These are phyloP conservation scores for Glarea lozoyensis DNA, from an alignment of 495 filamentous ascomycete genomes.

Conservation along the genomic window DNA sequence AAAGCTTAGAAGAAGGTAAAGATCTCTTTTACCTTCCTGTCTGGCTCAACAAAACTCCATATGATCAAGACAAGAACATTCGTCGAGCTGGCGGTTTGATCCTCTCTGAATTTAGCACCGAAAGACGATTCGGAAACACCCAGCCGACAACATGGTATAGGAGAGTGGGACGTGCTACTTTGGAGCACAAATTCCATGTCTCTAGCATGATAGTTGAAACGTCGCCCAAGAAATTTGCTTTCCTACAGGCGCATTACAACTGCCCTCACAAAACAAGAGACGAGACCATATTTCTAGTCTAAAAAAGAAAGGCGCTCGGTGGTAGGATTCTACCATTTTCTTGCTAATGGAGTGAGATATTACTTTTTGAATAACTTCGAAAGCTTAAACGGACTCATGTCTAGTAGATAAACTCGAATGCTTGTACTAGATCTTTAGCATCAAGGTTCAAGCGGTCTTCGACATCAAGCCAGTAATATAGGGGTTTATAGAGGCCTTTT, in stretches of 20 bases:
- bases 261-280: background rate
- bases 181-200: background rate
- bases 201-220: background rate
- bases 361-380: background rate
- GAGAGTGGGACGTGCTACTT: background rate
- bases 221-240: background rate
- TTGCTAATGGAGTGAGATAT: background rate
- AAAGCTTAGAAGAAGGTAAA: background rate
- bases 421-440: background rate
- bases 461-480: too few species aligned
- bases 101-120: background rate
- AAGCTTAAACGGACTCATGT: background rate
- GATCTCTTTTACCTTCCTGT: background rate
- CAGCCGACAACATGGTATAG: background rate
- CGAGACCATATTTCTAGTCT: background rate
- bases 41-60: background rate
- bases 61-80: background rate
- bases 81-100: background rate
- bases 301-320: background rate
- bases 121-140: background rate
- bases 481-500: too few species aligned
- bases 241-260: background rate
- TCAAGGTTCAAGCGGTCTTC: background rate
- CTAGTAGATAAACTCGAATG: background rate
- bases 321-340: background rate